phyloP scores from a whole-genome alignment of 1,139 yeast species.

The Hyphopichia burtonii region DNA sequence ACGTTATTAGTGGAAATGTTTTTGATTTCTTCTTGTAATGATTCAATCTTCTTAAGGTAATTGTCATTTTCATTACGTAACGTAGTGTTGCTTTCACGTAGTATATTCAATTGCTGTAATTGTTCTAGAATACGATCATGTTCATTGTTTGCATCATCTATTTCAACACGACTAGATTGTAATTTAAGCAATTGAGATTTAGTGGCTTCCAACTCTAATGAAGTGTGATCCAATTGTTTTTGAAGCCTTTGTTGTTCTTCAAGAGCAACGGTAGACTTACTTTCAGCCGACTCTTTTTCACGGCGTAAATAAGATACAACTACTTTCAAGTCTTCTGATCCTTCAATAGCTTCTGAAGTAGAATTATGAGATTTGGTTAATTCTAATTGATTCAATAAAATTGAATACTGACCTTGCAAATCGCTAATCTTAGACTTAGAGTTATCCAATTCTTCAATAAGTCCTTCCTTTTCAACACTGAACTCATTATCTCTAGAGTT shows the following conservation, averaged over 20 bases:
- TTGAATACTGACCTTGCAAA: conserved; percentile 61
- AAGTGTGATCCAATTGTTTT: conserved; percentile 38
- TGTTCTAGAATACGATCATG: conserved; percentile 58
- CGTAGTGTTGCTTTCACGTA: conserved; percentile 72
- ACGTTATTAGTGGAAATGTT: conserved; percentile 6
- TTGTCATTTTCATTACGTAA: conserved; percentile 54
- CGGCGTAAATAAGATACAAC: conserved; percentile 65
- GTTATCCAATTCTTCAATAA: conserved; percentile 54
- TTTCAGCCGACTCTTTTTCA: conserved; percentile 73
- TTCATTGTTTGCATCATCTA: conserved; percentile 42
- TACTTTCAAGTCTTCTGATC: conserved; percentile 42
- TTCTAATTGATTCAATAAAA: conserved; percentile 72
- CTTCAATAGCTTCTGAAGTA: conserved; percentile 9
- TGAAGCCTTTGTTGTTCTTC: conserved; percentile 52
- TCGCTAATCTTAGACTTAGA: conserved; percentile 52
- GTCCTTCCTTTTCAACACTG: conserved; percentile 22
- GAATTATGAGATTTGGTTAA: conserved; percentile 19
- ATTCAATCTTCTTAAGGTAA: conserved; percentile 21
- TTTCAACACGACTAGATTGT: conserved; percentile 32
- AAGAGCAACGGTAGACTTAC: conserved; percentile 49
- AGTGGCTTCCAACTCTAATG: conserved; percentile 43
- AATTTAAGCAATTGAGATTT: conserved; percentile 43
- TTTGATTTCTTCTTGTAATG: conserved; percentile 21
- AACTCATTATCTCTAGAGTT: conserved; percentile 24
- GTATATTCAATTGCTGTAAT: conserved; percentile 64